Conservation (phyloP, 306 rosid species). For the Cicer chorassanicum region DNA sequence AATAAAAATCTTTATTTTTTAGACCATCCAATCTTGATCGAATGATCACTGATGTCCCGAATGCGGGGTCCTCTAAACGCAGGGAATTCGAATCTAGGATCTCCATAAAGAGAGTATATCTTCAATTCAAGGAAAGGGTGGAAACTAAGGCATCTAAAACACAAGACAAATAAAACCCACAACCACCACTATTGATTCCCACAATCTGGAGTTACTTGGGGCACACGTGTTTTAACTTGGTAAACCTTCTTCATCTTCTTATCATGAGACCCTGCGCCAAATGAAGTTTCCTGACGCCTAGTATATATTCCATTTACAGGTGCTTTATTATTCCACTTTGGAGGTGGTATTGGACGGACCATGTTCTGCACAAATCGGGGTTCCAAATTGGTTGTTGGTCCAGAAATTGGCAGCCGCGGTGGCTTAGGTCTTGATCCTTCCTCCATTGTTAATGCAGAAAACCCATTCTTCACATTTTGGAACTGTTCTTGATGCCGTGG, state of each 20-base stretch:
- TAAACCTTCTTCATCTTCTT: constrained; percentile 64
- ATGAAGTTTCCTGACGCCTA: constrained; percentile 60
- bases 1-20: too few species aligned
- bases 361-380: constrained; percentile 48
- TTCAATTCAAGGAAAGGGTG: constrained; percentile 16
- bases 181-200: constrained; percentile 49
- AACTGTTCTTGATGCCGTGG: constrained; percentile 55
- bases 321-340: constrained; percentile 67
- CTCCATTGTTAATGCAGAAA: constrained; percentile 56
- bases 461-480: constrained; percentile 55
- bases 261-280: constrained; percentile 49
- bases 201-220: constrained; percentile 51
- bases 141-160: constrained; percentile 33
- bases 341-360: constrained; percentile 64
- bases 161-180: constrained; percentile 38
- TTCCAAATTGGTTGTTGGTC: constrained; percentile 50
- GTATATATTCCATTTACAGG: constrained; percentile 47
- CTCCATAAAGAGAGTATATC: constrained; percentile 12
- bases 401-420: constrained; percentile 50
- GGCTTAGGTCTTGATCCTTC: constrained; percentile 55
- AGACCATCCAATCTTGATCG: too few species aligned
- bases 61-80: too few species aligned
- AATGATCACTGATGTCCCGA: too few species aligned
- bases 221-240: constrained; percentile 58
- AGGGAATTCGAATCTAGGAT: too few species aligned